phyloP scores from a whole-genome alignment of 1,139 yeast genomes.

The Trichomonascaceae sp. region DNA sequence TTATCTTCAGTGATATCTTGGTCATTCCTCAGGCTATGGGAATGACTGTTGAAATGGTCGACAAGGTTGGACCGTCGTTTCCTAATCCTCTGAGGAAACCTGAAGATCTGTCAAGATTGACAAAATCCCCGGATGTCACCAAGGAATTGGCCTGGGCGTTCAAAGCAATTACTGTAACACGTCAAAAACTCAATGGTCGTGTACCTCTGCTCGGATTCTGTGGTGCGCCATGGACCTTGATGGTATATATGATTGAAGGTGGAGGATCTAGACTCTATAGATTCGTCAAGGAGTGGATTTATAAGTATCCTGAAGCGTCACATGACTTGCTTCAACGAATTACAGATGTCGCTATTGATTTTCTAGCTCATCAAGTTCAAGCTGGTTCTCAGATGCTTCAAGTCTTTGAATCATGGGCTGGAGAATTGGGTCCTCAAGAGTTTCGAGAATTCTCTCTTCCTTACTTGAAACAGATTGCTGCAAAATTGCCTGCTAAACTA shows the following conservation, averaged over 20 bases:
- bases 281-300: slow-evolving; percentile 89
- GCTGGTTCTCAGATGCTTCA: slow-evolving; percentile 99
- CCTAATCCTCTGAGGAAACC: slow-evolving; percentile 79
- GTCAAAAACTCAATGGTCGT: slow-evolving; percentile 76
- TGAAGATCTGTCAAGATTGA: slow-evolving; percentile 53
- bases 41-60: slow-evolving; percentile 87
- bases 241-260: slow-evolving; percentile 97
- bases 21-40: slow-evolving; percentile 99
- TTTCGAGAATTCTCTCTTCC: slow-evolving; percentile 86
- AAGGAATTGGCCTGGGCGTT: slow-evolving; percentile 91
- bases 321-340: slow-evolving; percentile 68
- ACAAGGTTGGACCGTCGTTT: slow-evolving; percentile 92
- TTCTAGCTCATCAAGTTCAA: slow-evolving; percentile 85
- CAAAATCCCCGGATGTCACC: slow-evolving; percentile 55
- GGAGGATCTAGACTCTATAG: slow-evolving; percentile 92
- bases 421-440: slow-evolving; percentile 87
- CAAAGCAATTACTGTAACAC: slow-evolving; percentile 80
- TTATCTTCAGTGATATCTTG: slow-evolving; percentile 88
- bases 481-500: slow-evolving; percentile 62
- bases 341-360: slow-evolving; percentile 87
- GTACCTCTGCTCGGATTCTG: slow-evolving; percentile 93
- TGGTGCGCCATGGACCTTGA: slow-evolving; percentile 97
- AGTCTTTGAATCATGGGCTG: slow-evolving; percentile 97
- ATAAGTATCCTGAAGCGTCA: slow-evolving; percentile 65
- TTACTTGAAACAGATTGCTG: slow-evolving; percentile 70